Evolutionary conservation across 177 flowering plant genomes (phyloP), one percentile per base, ranked within the genome.

Genomic region (Vitis hybrid): DNA sequence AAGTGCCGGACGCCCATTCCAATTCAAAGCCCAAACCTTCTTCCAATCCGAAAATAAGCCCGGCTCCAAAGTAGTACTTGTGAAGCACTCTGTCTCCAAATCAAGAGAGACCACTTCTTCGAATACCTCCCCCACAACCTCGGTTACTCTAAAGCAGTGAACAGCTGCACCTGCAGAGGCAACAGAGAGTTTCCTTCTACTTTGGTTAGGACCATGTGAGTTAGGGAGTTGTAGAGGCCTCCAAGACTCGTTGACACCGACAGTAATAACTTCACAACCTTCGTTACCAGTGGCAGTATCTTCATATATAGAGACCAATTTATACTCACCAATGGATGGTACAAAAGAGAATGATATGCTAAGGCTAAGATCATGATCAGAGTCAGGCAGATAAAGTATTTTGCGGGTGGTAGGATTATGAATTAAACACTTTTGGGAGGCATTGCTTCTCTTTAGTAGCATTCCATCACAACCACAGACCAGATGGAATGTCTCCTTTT

Each of bases 181-280:
- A 3, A 55, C 51, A 34, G 7, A 30, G 34, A 21, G 12, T 9
- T 10, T 56, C 61, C 18, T 21, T 13, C 26, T n/a, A 15, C 18
- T 13, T 0, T 56, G 10, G 10, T 26, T 56, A 10, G n/a, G 10
- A n/a, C 56, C 7, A 10, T 56, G 4, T 10, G n/a, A 52, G 23
- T 11, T 51, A 19, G 67, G 67, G 19, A 50, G 23, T 18, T 17
- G 23, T n/a, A 50, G 40, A 32, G 32, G 58, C 55, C 69, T 52
- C 69, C 69, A 66, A 5, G 48, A 26, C 4, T 14, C 5, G 52
- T 52, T 60, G n/a, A 26, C 13, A 5, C 59, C 59, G 21, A 54
- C 60, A 23, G 69, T 52, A 26, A 66, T 45, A 54, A 54, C 56
- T 52, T 66, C 69, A 26, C 69, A 66, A 15, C 59, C 56, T 54